phyloP scores from a whole-genome alignment of 1,284 basidiomycete species.

The Fomes fomentarius region DNA sequence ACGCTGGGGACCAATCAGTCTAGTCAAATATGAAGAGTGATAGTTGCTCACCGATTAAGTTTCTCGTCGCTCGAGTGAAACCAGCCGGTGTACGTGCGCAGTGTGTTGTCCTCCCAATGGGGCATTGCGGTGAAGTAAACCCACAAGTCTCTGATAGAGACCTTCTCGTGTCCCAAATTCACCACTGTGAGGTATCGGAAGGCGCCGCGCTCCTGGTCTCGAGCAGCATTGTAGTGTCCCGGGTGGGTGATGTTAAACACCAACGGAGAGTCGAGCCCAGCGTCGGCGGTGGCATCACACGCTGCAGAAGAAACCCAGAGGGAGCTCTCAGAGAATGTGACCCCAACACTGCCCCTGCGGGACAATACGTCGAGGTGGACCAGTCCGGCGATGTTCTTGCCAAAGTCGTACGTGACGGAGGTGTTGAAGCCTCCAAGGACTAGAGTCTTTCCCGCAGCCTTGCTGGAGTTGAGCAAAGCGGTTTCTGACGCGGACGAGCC shows the following conservation, averaged over 20 bases:
- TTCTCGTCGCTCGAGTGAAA: constrained; percentile 23
- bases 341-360: constrained; percentile 12
- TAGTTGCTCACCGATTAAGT: constrained; percentile 13
- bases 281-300: constrained; percentile 13
- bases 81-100: constrained; percentile 21
- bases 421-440: constrained; percentile 11
- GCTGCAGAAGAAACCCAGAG: constrained; percentile 19
- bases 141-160: constrained; percentile 17
- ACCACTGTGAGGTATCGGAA: constrained; percentile 24
- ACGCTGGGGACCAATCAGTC: constrained; percentile 6
- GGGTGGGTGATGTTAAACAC: constrained; percentile 16
- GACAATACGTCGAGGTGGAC: constrained; percentile 17
- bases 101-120: constrained; percentile 15
- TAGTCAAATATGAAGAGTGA: background rate
- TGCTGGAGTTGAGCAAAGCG: background rate
- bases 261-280: constrained; percentile 11
- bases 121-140: constrained; percentile 24
- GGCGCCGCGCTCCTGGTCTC: constrained; percentile 18
- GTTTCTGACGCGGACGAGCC: constrained; percentile 8
- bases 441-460: background rate
- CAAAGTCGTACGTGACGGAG: constrained; percentile 24
- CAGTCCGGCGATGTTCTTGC: constrained; percentile 23
- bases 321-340: constrained; percentile 23
- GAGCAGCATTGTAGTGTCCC: constrained; percentile 12
- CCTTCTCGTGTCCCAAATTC: constrained; percentile 4